These are phyloP conservation scores for Boletus rufocinnamomeus DNA, from an alignment of 768 basidiomycete genomes.

Conservation along the genomic window DNA sequence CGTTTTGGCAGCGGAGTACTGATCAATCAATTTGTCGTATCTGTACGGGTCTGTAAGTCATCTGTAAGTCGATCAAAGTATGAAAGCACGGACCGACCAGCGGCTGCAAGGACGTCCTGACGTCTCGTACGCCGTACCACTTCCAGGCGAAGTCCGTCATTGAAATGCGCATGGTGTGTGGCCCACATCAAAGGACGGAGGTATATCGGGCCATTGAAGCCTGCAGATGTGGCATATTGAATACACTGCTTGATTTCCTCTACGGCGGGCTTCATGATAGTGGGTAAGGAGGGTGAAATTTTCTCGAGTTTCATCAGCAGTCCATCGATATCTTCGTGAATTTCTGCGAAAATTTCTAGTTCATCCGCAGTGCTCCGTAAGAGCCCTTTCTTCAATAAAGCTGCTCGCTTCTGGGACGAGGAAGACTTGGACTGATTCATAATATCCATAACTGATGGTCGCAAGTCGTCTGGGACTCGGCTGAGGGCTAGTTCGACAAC, in stretches of 20 bases:
- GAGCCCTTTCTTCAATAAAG: slow-evolving; percentile 69
- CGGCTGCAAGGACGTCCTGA: slow-evolving; percentile 74
- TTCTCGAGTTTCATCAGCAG: slow-evolving; percentile 59
- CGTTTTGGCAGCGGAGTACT: slow-evolving; percentile 57
- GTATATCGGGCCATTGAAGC: slow-evolving; percentile 60
- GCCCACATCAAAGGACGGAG: slow-evolving; percentile 79
- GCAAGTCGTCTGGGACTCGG: slow-evolving; percentile 59
- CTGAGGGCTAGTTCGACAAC: slow-evolving; percentile 68
- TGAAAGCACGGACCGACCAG: slow-evolving; percentile 60
- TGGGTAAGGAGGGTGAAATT: slow-evolving; percentile 53
- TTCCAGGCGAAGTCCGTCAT: slow-evolving; percentile 74
- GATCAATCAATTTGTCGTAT: slow-evolving; percentile 69
- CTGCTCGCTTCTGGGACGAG: slow-evolving; percentile 65
- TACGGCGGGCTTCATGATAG: slow-evolving; percentile 50
- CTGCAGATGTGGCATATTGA: slow-evolving; percentile 58
- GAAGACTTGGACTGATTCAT: slow-evolving; percentile 66
- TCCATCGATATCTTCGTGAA: slow-evolving; percentile 63
- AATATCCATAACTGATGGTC: slow-evolving; percentile 60
- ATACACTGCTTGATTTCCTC: slow-evolving; percentile 67
- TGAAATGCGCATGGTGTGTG: slow-evolving; percentile 63
- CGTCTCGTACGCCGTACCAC: slow-evolving; percentile 67
- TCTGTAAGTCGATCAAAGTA: not conserved
- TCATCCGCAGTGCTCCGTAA: slow-evolving; percentile 69
- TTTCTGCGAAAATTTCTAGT: slow-evolving; percentile 67
- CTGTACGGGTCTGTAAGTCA: slow-evolving; percentile 37